Evolutionary conservation across 1,139 yeast species (phyloP).

Genomic region (Saccharomyces uvarum): DNA sequence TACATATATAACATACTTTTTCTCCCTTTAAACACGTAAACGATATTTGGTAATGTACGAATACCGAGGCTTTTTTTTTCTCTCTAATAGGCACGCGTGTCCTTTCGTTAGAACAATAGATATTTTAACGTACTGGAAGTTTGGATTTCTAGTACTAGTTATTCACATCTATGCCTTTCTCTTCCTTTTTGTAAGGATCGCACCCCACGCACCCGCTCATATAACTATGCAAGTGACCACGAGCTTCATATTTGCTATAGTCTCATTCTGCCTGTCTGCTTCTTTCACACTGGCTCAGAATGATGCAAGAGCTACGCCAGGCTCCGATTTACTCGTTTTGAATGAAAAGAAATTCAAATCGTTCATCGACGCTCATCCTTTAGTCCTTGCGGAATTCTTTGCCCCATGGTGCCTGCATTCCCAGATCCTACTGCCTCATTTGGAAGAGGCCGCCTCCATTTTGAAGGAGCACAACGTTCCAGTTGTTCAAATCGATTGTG

Average conservation of each 20-base stretch:
- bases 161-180: background rate
- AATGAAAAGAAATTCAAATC: constrained; percentile 54
- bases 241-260: constrained; percentile 9
- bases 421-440: constrained; percentile 85
- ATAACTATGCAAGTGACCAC: background rate
- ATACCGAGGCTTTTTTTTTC: background rate
- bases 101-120: background rate
- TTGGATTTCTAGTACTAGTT: background rate
- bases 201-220: background rate
- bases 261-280: constrained; percentile 31
- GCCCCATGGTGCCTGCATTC: constrained; percentile 99
- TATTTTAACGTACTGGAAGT: background rate
- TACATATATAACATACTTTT: background rate
- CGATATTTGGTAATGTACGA: background rate
- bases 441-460: constrained; percentile 68
- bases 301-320: constrained; percentile 67
- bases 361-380: constrained; percentile 62
- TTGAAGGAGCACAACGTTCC: constrained; percentile 60
- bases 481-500: constrained; percentile 89
- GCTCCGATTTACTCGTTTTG: constrained; percentile 29
- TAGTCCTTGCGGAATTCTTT: constrained; percentile 87
- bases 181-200: background rate
- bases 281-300: constrained; percentile 30
- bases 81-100: background rate
- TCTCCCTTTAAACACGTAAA: background rate